phyloP scores from a whole-genome alignment of 2,329 filamentous ascomycete genomes.

The Malbranchea zuffiana region DNA sequence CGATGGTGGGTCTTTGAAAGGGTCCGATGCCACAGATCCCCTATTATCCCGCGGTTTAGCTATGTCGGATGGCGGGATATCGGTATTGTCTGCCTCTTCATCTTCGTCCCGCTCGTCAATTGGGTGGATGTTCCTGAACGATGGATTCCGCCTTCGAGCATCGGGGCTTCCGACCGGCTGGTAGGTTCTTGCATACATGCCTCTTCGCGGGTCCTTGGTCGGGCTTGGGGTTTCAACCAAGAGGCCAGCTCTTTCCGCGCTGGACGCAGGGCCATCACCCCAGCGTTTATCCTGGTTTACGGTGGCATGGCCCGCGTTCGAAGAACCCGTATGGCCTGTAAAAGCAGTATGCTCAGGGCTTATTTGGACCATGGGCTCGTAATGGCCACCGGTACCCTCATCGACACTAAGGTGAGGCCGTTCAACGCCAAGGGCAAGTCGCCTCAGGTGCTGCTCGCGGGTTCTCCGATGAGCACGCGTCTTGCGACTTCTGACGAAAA shows the following conservation, averaged over 20 bases:
- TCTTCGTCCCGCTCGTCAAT: constrained; percentile 55
- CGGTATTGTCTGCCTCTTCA: constrained; percentile 28
- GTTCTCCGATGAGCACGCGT: constrained; percentile 25
- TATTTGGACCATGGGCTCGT: constrained; percentile 21
- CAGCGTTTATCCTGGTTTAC: constrained; percentile 16
- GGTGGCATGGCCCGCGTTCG: background rate
- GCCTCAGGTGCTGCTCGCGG: constrained; percentile 46
- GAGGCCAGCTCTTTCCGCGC: constrained; percentile 34
- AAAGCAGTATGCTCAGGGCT: constrained; percentile 5
- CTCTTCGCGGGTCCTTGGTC: constrained; percentile 29
- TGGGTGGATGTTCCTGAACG: constrained; percentile 48
- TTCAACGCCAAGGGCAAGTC: constrained; percentile 42
- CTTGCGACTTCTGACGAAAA: constrained; percentile 40
- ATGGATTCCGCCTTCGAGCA: constrained; percentile 39
- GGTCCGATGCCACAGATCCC: constrained; percentile 10
- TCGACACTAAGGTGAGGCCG: constrained; percentile 36
- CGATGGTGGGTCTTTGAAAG: constrained; percentile 13
- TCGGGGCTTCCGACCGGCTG: constrained; percentile 38
- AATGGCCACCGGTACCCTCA: constrained; percentile 17
- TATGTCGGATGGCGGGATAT: constrained; percentile 10
- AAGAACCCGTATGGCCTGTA: no score
- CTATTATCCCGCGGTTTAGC: constrained; percentile 14
- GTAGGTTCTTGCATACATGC: constrained; percentile 29
- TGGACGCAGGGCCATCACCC: constrained; percentile 21
- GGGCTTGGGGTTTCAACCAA: constrained; percentile 33